Conservation (phyloP, 129 eudicot genomes). For the Sambucus nigra region DNA sequence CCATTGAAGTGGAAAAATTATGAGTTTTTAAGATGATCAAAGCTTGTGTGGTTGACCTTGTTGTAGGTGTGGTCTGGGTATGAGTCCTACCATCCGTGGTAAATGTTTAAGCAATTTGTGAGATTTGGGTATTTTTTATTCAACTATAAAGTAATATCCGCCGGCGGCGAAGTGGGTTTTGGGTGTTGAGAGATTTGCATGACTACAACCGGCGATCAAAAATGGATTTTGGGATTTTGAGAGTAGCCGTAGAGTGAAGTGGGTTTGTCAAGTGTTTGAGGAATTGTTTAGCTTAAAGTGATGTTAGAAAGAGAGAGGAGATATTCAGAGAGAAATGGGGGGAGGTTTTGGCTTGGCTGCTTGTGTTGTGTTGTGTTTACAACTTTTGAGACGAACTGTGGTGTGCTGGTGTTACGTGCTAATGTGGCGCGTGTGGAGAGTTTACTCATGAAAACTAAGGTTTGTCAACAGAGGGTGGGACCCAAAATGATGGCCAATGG, state of each 20-base stretch:
- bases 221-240: neutral
- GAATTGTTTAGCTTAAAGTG: conserved; percentile 21
- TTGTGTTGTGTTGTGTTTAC: conserved; percentile 14
- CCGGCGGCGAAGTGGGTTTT: conserved; percentile 14
- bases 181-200: conserved; percentile 12
- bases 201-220: conserved; percentile 17
- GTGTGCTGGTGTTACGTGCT: conserved; percentile 39
- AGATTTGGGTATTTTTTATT: neutral
- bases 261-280: conserved; percentile 26
- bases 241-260: neutral
- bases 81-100: neutral
- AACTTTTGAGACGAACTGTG: conserved; percentile 4
- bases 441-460: conserved; percentile 30
- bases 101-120: neutral
- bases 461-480: conserved; percentile 6
- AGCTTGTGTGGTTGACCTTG: neutral
- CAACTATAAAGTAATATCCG: neutral
- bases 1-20: conserved; percentile 21
- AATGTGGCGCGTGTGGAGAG: conserved; percentile 32
- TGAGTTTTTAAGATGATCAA: neutral
- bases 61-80: neutral
- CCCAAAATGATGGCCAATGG: neutral
- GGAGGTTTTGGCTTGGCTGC: neutral
- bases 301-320: neutral
- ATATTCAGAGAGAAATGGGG: neutral